phyloP scores from a whole-genome alignment of 2,329 filamentous ascomycete species.

The Aureobasidium sp. region DNA sequence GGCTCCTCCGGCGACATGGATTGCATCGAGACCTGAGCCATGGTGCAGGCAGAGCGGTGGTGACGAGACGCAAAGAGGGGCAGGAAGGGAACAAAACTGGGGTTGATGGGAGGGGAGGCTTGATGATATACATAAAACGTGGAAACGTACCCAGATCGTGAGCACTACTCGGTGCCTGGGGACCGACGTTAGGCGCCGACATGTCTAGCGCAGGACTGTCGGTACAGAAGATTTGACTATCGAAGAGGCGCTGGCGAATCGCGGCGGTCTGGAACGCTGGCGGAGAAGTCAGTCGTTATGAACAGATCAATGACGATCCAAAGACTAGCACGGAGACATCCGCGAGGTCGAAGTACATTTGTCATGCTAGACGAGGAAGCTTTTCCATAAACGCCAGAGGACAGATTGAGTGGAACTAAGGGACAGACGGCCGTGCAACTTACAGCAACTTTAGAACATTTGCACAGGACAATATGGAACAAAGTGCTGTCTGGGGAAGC shows the following conservation, averaged over 20 bases:
- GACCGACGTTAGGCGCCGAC: conserved; percentile 7
- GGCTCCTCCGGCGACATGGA: not conserved
- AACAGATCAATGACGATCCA: conserved; percentile 6
- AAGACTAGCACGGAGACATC: not conserved
- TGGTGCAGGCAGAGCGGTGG: not conserved
- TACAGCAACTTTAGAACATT: conserved; percentile 5
- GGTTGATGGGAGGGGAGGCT: not conserved
- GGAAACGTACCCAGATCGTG: conserved; percentile 14
- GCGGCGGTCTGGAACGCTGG: conserved; percentile 15
- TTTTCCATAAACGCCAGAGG: not conserved
- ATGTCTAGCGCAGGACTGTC: conserved; percentile 14
- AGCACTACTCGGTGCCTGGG: conserved; percentile 12
- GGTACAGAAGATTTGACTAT: conserved; percentile 11
- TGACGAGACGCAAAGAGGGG: not conserved
- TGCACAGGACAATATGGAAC: not conserved
- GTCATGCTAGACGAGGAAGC: conserved; percentile 10
- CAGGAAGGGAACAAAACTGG: conserved; percentile 4
- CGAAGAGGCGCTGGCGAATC: conserved; percentile 13
- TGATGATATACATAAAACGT: conserved; percentile 13
- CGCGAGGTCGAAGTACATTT: not conserved
- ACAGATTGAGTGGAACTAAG: not conserved
- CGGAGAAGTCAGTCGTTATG: conserved; percentile 14
- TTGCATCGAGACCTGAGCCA: conserved; percentile 8
- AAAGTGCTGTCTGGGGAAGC: not conserved
- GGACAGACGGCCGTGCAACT: not conserved